Evolutionary conservation across 106 monocot genomes (phyloP).

Genomic region (Platanthera guangdongensis): DNA sequence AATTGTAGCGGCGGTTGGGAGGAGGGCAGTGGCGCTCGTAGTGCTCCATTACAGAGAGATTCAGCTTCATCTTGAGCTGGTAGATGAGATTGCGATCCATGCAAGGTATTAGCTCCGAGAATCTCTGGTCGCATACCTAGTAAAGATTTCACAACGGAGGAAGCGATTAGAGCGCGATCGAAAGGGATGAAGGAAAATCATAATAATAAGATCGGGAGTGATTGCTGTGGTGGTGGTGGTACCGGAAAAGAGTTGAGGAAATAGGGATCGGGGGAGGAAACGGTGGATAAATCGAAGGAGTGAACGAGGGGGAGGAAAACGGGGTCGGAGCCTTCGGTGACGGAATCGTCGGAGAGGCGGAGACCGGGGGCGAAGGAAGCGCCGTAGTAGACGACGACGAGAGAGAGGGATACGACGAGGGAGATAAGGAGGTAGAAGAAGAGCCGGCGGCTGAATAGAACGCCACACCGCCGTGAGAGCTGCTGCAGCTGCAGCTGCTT

Average conservation of each 20-base stretch:
- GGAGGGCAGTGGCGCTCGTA: conserved; percentile 87
- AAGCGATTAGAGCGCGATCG: neutral
- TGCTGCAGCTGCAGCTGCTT: neutral
- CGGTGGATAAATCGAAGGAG: neutral
- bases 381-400: conserved; percentile 81
- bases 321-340: conserved; percentile 7
- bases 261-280: neutral
- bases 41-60: conserved; percentile 75
- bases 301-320: conserved; percentile 8
- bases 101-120: conserved; percentile 86
- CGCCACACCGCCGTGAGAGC: neutral
- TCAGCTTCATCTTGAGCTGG: conserved; percentile 59
- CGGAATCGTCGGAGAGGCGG: conserved; percentile 7
- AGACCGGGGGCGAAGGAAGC: conserved; percentile 56
- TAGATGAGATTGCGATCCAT: conserved; percentile 70
- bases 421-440: conserved; percentile 51
- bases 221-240: neutral
- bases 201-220: neutral
- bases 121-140: conserved; percentile 57
- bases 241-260: conserved; percentile 54
- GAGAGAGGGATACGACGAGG: conserved; percentile 39
- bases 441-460: conserved; percentile 24
- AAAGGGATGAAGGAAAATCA: neutral
- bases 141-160: conserved; percentile 1
- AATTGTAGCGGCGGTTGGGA: conserved; percentile 45